phyloP scores from a whole-genome alignment of 352 stramenopile species.

The Phytophthora capsici region DNA sequence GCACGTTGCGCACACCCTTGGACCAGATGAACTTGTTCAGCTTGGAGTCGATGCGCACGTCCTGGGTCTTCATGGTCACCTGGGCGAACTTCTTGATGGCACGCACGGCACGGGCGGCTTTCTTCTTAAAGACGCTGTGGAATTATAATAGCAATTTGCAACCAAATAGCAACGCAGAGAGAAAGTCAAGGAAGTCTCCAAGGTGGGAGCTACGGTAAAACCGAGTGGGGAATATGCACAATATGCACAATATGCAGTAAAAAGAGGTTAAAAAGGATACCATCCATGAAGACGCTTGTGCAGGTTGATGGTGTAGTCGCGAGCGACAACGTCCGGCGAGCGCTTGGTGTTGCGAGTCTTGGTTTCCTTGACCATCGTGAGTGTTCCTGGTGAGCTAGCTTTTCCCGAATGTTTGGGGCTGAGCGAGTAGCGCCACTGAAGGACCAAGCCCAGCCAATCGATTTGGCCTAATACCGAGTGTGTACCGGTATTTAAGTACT shows the following conservation, averaged over 20 bases:
- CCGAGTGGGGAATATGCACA: constrained; percentile 20
- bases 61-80: constrained; percentile 97
- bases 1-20: constrained; percentile 98
- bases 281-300: constrained; percentile 96
- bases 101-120: constrained; percentile 96
- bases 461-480: constrained; percentile 17
- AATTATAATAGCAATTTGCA: constrained; percentile 26
- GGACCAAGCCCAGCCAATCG: constrained; percentile 37
- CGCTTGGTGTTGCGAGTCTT: constrained; percentile 89
- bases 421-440: constrained; percentile 5
- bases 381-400: constrained; percentile 54
- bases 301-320: constrained; percentile 99
- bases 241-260: constrained; percentile 32
- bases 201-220: constrained; percentile 81
- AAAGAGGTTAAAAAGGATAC: constrained; percentile 82
- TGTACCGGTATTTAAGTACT: constrained; percentile 17
- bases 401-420: constrained; percentile 39
- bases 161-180: constrained; percentile 26
- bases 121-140: constrained; percentile 96
- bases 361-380: constrained; percentile 89
- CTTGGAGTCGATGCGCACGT: constrained; percentile 96
- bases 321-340: constrained; percentile 94
- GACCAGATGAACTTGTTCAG: constrained; percentile 99
- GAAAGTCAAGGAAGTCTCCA: constrained; percentile 90
- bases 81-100: constrained; percentile 98